Base-by-base conservation (phyloP, 1,284 basidiomycete genomes). In the Retiboletus flavoniger region DNA sequence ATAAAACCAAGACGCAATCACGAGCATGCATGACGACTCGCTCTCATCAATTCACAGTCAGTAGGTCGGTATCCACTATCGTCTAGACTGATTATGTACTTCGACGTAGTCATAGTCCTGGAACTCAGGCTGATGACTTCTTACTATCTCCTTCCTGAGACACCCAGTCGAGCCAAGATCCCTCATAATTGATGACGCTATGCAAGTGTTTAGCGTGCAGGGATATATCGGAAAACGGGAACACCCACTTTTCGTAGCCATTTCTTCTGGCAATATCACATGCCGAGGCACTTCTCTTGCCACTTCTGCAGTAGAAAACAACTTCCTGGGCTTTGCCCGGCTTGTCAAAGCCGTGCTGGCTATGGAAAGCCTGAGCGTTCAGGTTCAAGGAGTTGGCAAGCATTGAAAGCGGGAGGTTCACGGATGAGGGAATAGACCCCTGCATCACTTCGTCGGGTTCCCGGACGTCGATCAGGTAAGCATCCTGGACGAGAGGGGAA, bases 281-380 rank as follows among this genome's bases (percentile, higher is more conserved):
- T 0, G 97, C 96, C 19, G 86, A 84, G 5, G 88, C 79, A 56
- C 89, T 91, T 47, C 97, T 82, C 71, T 85, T 87, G 9, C 97
- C 97, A 54, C 91, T 93, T 53, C 95, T 82, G 74, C 97, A 99
- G 75, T 97, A 98, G 71, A 98, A 96, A 35, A 93, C 82, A 36
- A 99, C 75, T 65, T 94, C 89, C 69, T 97, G 91, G 54, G 82
- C 71, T 56, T 76, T 73, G 41, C 63, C 67, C 6, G 97, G 97
- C 72, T 98, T 95, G 50, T 85, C 76, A 71, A 96, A 98, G 3
- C 93, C 92, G 63, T 87, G 87, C 62, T 86, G 83, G 56, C 76
- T 72, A 60, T 81, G 77, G 76, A 93, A 95, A 19, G 77, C 75
- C 16, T 78, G 78, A 3, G 80, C 73, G 47, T 78, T 72, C 53